A percentile compares a stretch with the other conserved stretches of the same genome.
Conservation (phyloP, 2,329 filamentous ascomycete species). For the Phialophora chinensis region DNA sequence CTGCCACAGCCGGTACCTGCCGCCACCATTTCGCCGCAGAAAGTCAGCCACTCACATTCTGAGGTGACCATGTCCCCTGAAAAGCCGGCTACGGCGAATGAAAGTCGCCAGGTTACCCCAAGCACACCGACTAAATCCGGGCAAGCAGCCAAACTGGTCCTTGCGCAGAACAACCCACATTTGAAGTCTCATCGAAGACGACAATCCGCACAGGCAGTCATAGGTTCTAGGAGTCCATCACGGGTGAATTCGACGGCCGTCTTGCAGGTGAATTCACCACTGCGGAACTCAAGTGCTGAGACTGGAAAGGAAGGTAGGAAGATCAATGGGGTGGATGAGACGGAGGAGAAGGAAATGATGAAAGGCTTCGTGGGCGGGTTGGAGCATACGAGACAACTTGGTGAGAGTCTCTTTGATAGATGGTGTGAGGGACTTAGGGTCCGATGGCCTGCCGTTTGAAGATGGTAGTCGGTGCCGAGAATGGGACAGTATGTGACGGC, state of each 20-base stretch:
- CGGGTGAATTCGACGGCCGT: background rate
- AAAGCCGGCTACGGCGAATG: conserved; percentile 27
- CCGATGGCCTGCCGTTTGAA: conserved; percentile 59
- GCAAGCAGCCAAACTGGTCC: conserved; percentile 65
- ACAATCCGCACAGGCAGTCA: conserved; percentile 53
- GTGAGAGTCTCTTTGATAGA: conserved; percentile 85
- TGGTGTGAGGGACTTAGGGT: conserved; percentile 85
- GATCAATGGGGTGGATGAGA: background rate
- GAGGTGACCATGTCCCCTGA: background rate
- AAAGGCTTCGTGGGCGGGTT: conserved; percentile 72
- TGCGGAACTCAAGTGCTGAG: conserved; percentile 51
- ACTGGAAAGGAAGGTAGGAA: background rate
- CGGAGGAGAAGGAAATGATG: conserved; percentile 47
- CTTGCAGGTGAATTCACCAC: conserved; percentile 45
- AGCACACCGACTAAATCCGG: conserved; percentile 45
- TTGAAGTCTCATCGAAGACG: conserved; percentile 77
- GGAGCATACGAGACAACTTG: conserved; percentile 89
- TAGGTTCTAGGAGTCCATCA: conserved; percentile 24
- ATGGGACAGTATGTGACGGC: background rate
- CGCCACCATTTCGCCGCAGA: conserved; percentile 12
- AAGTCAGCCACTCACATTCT: background rate
- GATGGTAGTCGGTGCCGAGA: background rate
- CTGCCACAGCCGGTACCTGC: conserved; percentile 42
- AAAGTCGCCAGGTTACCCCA: conserved; percentile 49
- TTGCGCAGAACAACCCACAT: conserved; percentile 84